Base-by-base conservation (phyloP, 2,329 filamentous ascomycete genomes). In the Fusarium annulatum region DNA sequence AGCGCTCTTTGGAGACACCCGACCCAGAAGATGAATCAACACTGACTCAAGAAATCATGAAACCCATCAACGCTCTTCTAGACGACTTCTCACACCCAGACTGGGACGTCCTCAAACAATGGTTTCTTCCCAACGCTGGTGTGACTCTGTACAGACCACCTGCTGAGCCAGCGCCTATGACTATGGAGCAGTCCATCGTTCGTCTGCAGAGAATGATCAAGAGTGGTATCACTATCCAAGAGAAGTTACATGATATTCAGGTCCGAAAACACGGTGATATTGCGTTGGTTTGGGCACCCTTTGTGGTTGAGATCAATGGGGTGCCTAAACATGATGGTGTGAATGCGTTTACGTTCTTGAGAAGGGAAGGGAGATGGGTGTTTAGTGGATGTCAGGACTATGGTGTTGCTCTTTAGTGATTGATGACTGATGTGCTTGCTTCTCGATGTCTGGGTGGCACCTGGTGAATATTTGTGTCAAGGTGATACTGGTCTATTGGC, bases 211-310 rank as follows among this genome's bases (percentile, higher is more conserved):
- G 57, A 9, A 71, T 71, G 67, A 55, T 67, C 41, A 71, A 62
- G 26, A 19, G n/a, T 2, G 51, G 61, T 1, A 43, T 48, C 2
- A 28, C 36, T 9, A 58, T 71, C 1, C 55, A 55, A 15, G 68
- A 71, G 9, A 67, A 58, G 19, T 23, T 71, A 2, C 45, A 71
- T 45, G 56, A 71, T 41, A 30, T 48, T 3, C 43, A 71, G 5
- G 42, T 71, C 0, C 5, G 67, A 3, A 71, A 57, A 10, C 61
- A 67, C 9, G 61, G 61, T 0, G 56, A 67, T 39, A n/a, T 71
- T 26, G 67, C 61, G 2, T 16, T 71, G 16, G 67, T 71, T 9
- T 71, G 67, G 67, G 62, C 68, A 1, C 67, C 67, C 9, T 71
- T 71, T 45, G 67, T 71, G 21, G 62, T 71, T 16, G 56, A 71